Conservation (phyloP, 164 flowering plant genomes). For the Paratinospora sagittata region DNA sequence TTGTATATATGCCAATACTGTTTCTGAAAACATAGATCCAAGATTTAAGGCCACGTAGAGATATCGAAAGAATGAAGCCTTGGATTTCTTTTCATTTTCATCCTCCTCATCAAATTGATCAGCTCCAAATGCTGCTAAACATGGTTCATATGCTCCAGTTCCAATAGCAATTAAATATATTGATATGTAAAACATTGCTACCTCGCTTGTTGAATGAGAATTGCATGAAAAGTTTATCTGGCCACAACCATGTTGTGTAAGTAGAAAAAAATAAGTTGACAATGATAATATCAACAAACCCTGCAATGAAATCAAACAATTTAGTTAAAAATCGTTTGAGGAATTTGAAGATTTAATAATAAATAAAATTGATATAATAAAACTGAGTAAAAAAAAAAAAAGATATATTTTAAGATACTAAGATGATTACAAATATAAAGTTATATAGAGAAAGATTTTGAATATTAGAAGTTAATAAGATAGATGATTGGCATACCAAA, state of each 20-base stretch:
- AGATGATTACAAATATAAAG: too few species aligned
- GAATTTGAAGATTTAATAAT: too few species aligned
- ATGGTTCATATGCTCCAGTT: conserved; percentile 41
- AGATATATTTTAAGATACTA: too few species aligned
- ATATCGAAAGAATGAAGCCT: conserved; percentile 35
- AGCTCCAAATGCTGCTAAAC: conserved; percentile 38
- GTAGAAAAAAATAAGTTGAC: conserved; percentile 26
- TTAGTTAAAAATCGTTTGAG: too few species aligned
- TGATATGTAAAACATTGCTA: conserved; percentile 33
- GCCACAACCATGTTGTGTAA: conserved; percentile 51
- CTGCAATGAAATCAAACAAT: conserved; percentile 23
- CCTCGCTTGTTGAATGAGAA: conserved; percentile 22
- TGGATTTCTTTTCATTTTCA: conserved; percentile 27
- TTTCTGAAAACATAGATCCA: conserved; percentile 45
- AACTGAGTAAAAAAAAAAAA: too few species aligned
- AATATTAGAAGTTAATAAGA: too few species aligned
- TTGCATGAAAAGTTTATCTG: conserved; percentile 27
- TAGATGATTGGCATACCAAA: too few species aligned
- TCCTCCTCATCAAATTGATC: conserved; percentile 53
- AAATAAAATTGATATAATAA: too few species aligned
- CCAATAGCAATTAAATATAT: conserved; percentile 48
- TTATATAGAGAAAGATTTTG: too few species aligned
- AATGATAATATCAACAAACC: conserved; percentile 39
- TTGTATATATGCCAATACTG: conserved; percentile 36
- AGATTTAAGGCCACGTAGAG: conserved; percentile 45